These are phyloP conservation scores for Cicer yamashitae DNA, from an alignment of 306 rosid species.

Conservation along the genomic window DNA sequence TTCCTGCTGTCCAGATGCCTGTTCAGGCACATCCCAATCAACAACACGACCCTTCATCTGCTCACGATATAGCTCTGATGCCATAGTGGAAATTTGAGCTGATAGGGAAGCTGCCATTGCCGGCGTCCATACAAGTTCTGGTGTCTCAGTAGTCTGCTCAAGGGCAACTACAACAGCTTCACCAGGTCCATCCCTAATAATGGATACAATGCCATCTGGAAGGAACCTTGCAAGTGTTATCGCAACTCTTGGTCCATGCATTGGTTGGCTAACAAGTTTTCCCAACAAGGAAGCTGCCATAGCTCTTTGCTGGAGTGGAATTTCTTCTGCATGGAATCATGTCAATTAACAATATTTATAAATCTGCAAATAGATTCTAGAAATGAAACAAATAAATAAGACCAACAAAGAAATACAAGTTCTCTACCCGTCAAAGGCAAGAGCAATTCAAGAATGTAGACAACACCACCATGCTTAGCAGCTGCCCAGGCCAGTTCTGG, in stretches of 20 bases:
- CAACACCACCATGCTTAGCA: slow-evolving; percentile 99
- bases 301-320: slow-evolving; percentile 95
- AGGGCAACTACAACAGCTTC: slow-evolving; percentile 92
- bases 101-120: slow-evolving; percentile 99
- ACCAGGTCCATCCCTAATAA: slow-evolving; percentile 98
- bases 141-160: slow-evolving; percentile 95
- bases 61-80: slow-evolving; percentile 82
- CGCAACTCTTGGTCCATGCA: slow-evolving; percentile 99
- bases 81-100: slow-evolving; percentile 93
- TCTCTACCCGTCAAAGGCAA: slow-evolving; percentile 88
- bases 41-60: slow-evolving; percentile 95
- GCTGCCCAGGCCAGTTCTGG: slow-evolving; percentile 98
- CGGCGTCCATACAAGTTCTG: slow-evolving; percentile 99
- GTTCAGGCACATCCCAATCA: slow-evolving; percentile 99
- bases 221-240: slow-evolving; percentile 93
- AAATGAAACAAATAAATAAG: slow-evolving; percentile 23
- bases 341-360: slow-evolving; percentile 36
- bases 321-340: slow-evolving; percentile 69
- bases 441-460: slow-evolving; percentile 92
- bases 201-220: slow-evolving; percentile 96
- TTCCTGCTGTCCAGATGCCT: slow-evolving; percentile 96
- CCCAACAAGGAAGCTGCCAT: slow-evolving; percentile 96
- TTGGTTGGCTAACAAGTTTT: slow-evolving; percentile 95
- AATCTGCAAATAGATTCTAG: slow-evolving; percentile 27
- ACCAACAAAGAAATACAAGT: slow-evolving; percentile 29